Conservation (phyloP, 129 eudicot genomes). For the Scalesia atractyloides region DNA sequence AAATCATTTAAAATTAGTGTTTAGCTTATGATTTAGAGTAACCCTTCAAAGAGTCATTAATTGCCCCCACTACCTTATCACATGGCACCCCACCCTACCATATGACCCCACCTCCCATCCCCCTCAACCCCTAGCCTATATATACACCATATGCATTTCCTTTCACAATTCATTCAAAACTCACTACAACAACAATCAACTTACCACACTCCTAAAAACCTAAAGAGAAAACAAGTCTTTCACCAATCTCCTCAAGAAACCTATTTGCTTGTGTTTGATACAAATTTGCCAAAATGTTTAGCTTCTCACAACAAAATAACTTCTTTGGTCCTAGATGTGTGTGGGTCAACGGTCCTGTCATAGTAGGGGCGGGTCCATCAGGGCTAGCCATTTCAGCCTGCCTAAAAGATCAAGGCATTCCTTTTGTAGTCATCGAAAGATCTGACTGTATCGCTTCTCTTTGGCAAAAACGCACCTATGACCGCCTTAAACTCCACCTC, state of each 20-base stretch:
- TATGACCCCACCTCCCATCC: background rate
- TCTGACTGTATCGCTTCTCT: conserved; percentile 71
- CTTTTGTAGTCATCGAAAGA: conserved; percentile 58
- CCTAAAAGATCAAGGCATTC: conserved; percentile 49
- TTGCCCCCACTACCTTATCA: conserved; percentile 35
- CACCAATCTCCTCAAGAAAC: conserved; percentile 4
- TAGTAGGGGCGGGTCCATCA: conserved; percentile 77
- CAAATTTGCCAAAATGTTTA: conserved; percentile 32
- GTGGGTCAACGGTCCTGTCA: conserved; percentile 44
- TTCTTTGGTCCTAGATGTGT: conserved; percentile 40
- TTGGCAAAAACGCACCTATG: conserved; percentile 71
- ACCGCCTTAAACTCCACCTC: conserved; percentile 73
- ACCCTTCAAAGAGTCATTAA: conserved; percentile 34
- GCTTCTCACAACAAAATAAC: conserved; percentile 36
- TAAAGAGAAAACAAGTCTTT: conserved; percentile 13
- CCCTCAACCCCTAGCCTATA: conserved; percentile 18
- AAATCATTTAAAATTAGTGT: conserved; percentile 2
- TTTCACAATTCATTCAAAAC: conserved; percentile 29
- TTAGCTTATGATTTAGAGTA: conserved; percentile 32
- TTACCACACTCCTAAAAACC: conserved; percentile 15
- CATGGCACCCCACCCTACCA: conserved; percentile 26
- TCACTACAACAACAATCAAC: conserved; percentile 22
- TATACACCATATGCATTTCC: conserved; percentile 23
- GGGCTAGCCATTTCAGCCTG: conserved; percentile 74
- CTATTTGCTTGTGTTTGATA: conserved; percentile 19